A percentile compares a stretch with the other conserved stretches of the same genome.
Evolutionary conservation across 306 rosid genomes (phyloP).

Genomic region (Vigna mungo): DNA sequence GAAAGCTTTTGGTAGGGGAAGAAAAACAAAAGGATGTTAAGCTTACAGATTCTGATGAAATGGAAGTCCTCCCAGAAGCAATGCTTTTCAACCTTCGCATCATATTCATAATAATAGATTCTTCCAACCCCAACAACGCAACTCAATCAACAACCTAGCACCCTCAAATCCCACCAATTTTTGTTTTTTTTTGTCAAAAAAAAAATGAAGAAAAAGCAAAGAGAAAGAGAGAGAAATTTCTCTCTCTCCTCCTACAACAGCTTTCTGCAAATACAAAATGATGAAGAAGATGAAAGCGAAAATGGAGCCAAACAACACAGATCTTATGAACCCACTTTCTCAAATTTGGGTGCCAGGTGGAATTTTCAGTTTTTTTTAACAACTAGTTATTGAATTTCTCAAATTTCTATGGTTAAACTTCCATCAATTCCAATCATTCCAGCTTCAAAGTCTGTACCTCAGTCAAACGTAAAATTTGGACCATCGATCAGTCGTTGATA

Average conservation of each 20-base stretch:
- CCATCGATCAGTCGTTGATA: slow-evolving; percentile 24
- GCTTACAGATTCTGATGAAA: slow-evolving; percentile 95
- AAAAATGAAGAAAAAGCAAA: slow-evolving; percentile 44
- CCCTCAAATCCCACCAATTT: slow-evolving; percentile 24
- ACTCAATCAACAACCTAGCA: slow-evolving; percentile 57
- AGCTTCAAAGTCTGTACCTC: slow-evolving; percentile 52
- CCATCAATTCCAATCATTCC: slow-evolving; percentile 57
- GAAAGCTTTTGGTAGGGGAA: background rate
- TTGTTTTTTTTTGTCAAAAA: background rate
- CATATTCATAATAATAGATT: slow-evolving; percentile 56
- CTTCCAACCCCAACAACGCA: slow-evolving; percentile 42
- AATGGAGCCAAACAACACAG: slow-evolving; percentile 27
- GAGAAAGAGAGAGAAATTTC: slow-evolving; percentile 18
- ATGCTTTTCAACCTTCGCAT: slow-evolving; percentile 98
- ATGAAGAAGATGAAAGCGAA: slow-evolving; percentile 35
- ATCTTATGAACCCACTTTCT: slow-evolving; percentile 37
- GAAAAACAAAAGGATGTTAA: background rate
- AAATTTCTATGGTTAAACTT: slow-evolving; percentile 55
- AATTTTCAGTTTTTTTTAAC: slow-evolving; percentile 31
- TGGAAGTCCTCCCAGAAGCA: slow-evolving; percentile 91
- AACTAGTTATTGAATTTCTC: background rate
- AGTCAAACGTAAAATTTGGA: slow-evolving; percentile 45
- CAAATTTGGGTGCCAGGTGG: slow-evolving; percentile 52
- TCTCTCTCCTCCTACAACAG: slow-evolving; percentile 53
- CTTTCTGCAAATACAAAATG: slow-evolving; percentile 31